Evolutionary conservation across 139 green algal species (phyloP).

Genomic region (Closterium sp.): DNA sequence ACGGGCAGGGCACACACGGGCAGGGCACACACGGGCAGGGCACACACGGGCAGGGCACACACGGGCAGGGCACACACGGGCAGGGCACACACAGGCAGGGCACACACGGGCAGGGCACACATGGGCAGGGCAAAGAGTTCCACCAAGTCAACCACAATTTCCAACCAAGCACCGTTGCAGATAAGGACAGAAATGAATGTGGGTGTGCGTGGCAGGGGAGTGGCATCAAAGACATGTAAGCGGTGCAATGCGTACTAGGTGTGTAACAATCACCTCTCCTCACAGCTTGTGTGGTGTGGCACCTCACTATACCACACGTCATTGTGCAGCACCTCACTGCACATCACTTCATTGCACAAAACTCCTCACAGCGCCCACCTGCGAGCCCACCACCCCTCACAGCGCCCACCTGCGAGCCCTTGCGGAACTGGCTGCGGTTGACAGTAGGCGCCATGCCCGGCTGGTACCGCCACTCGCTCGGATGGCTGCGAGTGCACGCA

Average conservation of each 20-base stretch:
- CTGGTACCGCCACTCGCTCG: conserved; percentile 17
- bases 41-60: too few relatives aligned
- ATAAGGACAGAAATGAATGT: neutral
- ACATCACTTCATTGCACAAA: too few relatives aligned
- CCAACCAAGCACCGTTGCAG: neutral
- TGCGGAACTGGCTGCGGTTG: neutral
- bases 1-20: too few relatives aligned
- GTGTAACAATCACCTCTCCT: neutral
- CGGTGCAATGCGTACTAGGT: neutral
- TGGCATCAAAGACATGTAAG: too few relatives aligned
- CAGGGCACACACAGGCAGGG: too few relatives aligned
- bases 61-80: too few relatives aligned
- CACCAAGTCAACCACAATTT: neutral
- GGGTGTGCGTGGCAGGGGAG: neutral
- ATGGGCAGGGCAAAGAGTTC: neutral
- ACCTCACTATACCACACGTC: too few relatives aligned
- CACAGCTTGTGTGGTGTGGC: neutral
- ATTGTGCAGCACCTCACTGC: too few relatives aligned
- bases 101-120: too few relatives aligned
- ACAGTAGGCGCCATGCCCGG: conserved; percentile 19
- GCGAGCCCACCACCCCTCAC: neutral
- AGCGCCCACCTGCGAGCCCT: conserved; percentile 22
- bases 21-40: too few relatives aligned
- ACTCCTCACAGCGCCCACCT: too few relatives aligned
- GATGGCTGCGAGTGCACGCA: neutral